These are phyloP conservation scores for Pichia sporocuriosa DNA, from an alignment of 805 yeast species.

Conservation along the genomic window DNA sequence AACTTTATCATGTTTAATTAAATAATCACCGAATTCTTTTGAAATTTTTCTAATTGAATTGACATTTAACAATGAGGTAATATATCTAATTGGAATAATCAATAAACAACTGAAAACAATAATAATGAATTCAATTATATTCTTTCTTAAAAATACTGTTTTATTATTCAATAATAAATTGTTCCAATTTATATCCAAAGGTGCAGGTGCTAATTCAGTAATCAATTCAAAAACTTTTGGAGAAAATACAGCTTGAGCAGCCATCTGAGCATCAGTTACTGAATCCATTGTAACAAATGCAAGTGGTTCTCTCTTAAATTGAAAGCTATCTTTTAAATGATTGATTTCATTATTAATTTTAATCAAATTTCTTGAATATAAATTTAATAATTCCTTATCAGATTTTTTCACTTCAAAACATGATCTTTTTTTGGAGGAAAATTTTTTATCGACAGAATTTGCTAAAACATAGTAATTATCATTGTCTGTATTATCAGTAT, in stretches of 20 bases:
- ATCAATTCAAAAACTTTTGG: slow-evolving; percentile 82
- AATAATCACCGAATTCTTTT: slow-evolving; percentile 52
- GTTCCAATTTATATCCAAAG: slow-evolving; percentile 87
- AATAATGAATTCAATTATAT: slow-evolving; percentile 32
- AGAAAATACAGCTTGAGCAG: slow-evolving; percentile 91
- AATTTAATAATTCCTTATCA: slow-evolving; percentile 29
- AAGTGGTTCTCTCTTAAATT: slow-evolving; percentile 37
- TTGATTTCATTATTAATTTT: slow-evolving; percentile 35
- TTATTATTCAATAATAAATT: slow-evolving; percentile 38
- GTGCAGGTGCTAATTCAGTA: slow-evolving; percentile 89
- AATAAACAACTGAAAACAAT: slow-evolving; percentile 44
- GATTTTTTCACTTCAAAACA: slow-evolving; percentile 5
- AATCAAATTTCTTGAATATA: slow-evolving; percentile 30
- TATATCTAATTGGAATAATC: slow-evolving; percentile 49
- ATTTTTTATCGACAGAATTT: not conserved
- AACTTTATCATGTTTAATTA: slow-evolving; percentile 43
- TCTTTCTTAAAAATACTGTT: slow-evolving; percentile 30
- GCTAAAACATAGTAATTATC: slow-evolving; percentile 4
- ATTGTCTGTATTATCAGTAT: not conserved
- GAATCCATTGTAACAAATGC: slow-evolving; percentile 88
- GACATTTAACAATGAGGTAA: slow-evolving; percentile 50
- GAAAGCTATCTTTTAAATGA: slow-evolving; percentile 24
- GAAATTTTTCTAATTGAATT: slow-evolving; percentile 49
- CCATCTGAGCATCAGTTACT: slow-evolving; percentile 94
- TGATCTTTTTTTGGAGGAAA: not conserved